Evolutionary conservation across 495 filamentous ascomycete genomes (phyloP).

Genomic region (Rusavskia elegans): DNA sequence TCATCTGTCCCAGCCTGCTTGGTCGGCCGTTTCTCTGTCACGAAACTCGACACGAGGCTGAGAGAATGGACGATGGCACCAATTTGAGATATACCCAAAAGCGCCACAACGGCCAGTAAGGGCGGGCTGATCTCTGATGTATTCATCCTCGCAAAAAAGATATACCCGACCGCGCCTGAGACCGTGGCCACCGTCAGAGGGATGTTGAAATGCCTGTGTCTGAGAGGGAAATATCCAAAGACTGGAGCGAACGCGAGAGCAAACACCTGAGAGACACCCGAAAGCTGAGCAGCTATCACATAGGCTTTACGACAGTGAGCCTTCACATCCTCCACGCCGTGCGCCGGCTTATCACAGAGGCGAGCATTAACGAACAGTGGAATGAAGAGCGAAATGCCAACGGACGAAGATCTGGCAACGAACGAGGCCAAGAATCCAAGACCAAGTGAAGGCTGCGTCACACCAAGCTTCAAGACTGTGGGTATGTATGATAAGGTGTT

Average conservation of each 20-base stretch:
- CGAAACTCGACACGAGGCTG: constrained; percentile 64
- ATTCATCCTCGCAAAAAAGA: constrained; percentile 47
- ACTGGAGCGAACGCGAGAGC: constrained; percentile 72
- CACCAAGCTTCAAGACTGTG: constrained; percentile 55
- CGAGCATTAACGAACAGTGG: constrained; percentile 82
- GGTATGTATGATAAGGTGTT: constrained; percentile 22
- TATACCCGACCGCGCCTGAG: constrained; percentile 61
- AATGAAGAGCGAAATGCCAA: constrained; percentile 87
- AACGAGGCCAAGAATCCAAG: constrained; percentile 89
- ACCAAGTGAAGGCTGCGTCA: constrained; percentile 58
- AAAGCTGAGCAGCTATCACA: constrained; percentile 65
- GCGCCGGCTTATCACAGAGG: constrained; percentile 40
- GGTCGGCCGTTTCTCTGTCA: constrained; percentile 29
- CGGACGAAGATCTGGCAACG: constrained; percentile 87
- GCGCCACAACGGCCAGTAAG: constrained; percentile 59
- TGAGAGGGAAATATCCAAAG: constrained; percentile 67
- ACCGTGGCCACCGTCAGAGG: constrained; percentile 58
- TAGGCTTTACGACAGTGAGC: constrained; percentile 72
- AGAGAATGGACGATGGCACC: constrained; percentile 89
- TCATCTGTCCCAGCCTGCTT: background rate
- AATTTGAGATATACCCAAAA: constrained; percentile 83
- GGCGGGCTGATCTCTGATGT: constrained; percentile 53
- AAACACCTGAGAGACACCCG: constrained; percentile 73
- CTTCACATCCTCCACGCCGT: constrained; percentile 48
- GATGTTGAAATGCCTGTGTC: constrained; percentile 43